A percentile compares a stretch with the other conserved stretches of the same genome.
phyloP scores from a whole-genome alignment of 2,329 filamentous ascomycete species.

The Epichloe festucae region DNA sequence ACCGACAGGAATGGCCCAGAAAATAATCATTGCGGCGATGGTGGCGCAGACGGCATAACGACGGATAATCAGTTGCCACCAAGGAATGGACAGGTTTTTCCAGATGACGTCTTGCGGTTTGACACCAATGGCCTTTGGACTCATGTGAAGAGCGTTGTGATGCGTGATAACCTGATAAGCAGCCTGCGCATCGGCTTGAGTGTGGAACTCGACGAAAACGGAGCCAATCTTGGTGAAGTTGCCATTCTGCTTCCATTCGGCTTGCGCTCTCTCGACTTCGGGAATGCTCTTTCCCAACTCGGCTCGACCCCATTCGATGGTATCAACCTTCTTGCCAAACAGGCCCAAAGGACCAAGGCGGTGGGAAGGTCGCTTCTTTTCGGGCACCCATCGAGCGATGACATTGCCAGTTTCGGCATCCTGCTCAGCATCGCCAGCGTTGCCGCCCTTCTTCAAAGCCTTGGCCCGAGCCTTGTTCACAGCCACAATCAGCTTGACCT shows the following conservation, averaged over 20 bases:
- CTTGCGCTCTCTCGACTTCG: constrained; percentile 51
- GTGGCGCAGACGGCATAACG: constrained; percentile 50
- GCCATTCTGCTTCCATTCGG: constrained; percentile 44
- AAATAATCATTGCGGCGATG: constrained; percentile 63
- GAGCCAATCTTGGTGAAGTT: constrained; percentile 53
- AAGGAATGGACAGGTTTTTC: constrained; percentile 55
- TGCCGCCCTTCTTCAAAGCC: constrained; percentile 21
- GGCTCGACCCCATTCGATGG: constrained; percentile 69
- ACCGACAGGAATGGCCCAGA: constrained; percentile 69
- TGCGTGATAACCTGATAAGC: constrained; percentile 76
- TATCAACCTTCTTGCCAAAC: constrained; percentile 59
- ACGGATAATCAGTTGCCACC: constrained; percentile 66
- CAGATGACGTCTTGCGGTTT: constrained; percentile 75
- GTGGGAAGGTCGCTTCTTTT: constrained; percentile 58
- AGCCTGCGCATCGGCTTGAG: constrained; percentile 69
- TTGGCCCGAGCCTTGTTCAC: constrained; percentile 26
- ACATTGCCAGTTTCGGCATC: constrained; percentile 53
- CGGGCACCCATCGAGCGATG: constrained; percentile 53
- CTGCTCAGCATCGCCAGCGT: constrained; percentile 25
- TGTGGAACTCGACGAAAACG: constrained; percentile 86
- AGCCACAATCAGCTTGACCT: constrained; percentile 66
- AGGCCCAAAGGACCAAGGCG: constrained; percentile 50
- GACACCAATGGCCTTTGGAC: constrained; percentile 71
- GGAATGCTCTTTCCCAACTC: constrained; percentile 43
- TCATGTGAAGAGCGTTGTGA: constrained; percentile 71